These are phyloP conservation scores for Chrysanthemum seticuspe DNA, from an alignment of 129 eudicot species.

Conservation along the genomic window DNA sequence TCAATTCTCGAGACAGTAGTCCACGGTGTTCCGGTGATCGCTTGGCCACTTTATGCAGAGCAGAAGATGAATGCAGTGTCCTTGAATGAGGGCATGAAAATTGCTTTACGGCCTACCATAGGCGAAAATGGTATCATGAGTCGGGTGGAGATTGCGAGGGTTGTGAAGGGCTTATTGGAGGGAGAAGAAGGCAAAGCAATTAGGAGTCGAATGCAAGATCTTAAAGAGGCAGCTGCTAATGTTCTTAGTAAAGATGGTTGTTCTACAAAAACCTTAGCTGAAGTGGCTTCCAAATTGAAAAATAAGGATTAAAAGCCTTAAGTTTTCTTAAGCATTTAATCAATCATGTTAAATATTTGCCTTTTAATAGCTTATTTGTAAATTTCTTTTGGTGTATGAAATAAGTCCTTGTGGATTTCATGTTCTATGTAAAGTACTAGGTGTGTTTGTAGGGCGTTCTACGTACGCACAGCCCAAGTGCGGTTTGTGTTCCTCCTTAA, in stretches of 20 bases:
- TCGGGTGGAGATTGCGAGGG: constrained; percentile 36
- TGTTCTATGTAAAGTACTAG: too few relatives aligned
- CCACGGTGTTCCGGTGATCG: constrained; percentile 50
- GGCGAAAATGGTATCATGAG: constrained; percentile 45
- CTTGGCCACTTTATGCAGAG: constrained; percentile 67
- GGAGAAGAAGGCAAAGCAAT: constrained; percentile 59
- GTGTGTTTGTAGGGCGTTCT: too few relatives aligned
- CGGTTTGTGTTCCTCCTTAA: too few relatives aligned
- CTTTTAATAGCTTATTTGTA: background rate
- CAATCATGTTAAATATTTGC: background rate
- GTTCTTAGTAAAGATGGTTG: constrained; percentile 47
- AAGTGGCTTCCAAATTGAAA: constrained; percentile 46
- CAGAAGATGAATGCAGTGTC: constrained; percentile 67
- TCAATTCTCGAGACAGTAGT: constrained; percentile 55
- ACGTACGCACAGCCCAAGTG: too few relatives aligned
- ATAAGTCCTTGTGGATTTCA: too few relatives aligned
- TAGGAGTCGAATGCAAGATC: constrained; percentile 31
- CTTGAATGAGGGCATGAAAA: constrained; percentile 42
- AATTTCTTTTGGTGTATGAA: background rate
- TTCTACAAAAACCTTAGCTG: constrained; percentile 38
- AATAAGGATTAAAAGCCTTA: constrained; percentile 16
- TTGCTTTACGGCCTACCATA: constrained; percentile 37
- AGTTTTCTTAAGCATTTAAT: constrained; percentile 7
- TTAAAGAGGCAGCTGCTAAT: constrained; percentile 43
- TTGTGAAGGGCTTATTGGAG: constrained; percentile 41